Conservation (phyloP, 257 asterid genomes). For the Cruciata laevipes region DNA sequence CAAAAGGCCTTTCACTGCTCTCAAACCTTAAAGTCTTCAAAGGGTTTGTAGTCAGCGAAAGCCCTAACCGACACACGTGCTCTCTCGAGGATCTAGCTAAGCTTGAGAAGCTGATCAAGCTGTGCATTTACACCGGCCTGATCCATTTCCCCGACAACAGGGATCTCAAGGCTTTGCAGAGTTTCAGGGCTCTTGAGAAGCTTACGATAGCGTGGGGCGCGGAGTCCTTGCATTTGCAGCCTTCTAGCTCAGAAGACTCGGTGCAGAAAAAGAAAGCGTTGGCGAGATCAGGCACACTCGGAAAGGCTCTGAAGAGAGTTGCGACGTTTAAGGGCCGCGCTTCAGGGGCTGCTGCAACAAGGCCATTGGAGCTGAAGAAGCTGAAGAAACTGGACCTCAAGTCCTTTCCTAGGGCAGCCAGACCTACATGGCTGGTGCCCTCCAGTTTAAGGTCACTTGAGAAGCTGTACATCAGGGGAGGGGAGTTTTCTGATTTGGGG, state of each 20-base stretch:
- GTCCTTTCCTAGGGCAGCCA: slow-evolving; percentile 25
- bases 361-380: neutral
- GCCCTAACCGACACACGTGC: slow-evolving; percentile 8
- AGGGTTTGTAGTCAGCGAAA: slow-evolving; percentile 32
- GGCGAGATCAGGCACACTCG: neutral
- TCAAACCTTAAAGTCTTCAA: slow-evolving; percentile 29
- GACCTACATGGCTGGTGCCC: slow-evolving; percentile 33
- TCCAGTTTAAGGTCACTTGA: slow-evolving; percentile 17
- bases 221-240: neutral
- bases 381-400: slow-evolving; percentile 45
- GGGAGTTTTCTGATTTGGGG: slow-evolving; percentile 35
- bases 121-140: slow-evolving; percentile 33
- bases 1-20: slow-evolving; percentile 27
- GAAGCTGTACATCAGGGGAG: slow-evolving; percentile 48
- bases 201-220: slow-evolving; percentile 51
- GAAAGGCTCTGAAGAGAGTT: neutral
- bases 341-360: neutral
- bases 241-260: neutral
- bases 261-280: neutral
- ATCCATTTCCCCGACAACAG: slow-evolving; percentile 14
- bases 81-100: slow-evolving; percentile 26
- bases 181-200: slow-evolving; percentile 18
- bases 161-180: slow-evolving; percentile 14
- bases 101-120: slow-evolving; percentile 18
- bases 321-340: neutral